These are phyloP conservation scores for Stagonosporopsis rhizophila DNA, from an alignment of 2,329 filamentous ascomycete genomes.

Conservation along the genomic window DNA sequence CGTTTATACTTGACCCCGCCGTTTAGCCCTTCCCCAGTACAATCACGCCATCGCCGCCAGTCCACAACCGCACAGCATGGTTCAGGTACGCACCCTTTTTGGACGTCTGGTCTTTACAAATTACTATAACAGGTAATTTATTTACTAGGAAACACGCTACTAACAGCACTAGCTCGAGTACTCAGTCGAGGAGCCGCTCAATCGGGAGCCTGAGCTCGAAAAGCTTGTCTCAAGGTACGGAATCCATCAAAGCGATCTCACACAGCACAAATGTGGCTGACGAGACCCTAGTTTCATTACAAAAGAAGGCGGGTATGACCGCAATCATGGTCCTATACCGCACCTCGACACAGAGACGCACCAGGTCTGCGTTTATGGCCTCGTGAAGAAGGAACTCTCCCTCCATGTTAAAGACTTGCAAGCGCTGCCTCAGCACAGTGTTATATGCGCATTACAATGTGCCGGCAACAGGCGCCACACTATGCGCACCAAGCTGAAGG, in stretches of 20 bases:
- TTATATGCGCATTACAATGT: slow-evolving; percentile 66
- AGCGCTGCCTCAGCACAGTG: slow-evolving; percentile 60
- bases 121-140: slow-evolving; percentile 28
- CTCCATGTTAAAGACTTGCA: slow-evolving; percentile 58
- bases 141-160: slow-evolving; percentile 11
- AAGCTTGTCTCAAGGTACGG: slow-evolving; percentile 54
- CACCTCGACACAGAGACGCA: slow-evolving; percentile 53
- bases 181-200: slow-evolving; percentile 55
- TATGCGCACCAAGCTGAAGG: slow-evolving; percentile 66
- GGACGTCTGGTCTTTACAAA: slow-evolving; percentile 8
- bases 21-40: slow-evolving; percentile 29
- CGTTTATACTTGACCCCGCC: slow-evolving; percentile 19
- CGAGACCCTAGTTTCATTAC: slow-evolving; percentile 56
- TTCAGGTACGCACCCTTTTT: slow-evolving; percentile 33
- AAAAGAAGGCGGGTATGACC: slow-evolving; percentile 59
- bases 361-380: slow-evolving; percentile 58
- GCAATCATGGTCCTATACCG: slow-evolving; percentile 64
- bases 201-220: slow-evolving; percentile 56
- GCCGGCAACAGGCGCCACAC: slow-evolving; percentile 67
- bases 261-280: neutral
- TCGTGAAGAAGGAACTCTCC: slow-evolving; percentile 53
- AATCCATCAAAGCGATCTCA: too few species aligned
- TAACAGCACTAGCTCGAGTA: slow-evolving; percentile 48
- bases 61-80: slow-evolving; percentile 32
- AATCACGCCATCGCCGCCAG: slow-evolving; percentile 42